Percentiles rank a stretch among this genome's conserved stretches.
These are phyloP conservation scores for Trifolium fragiferum DNA, from an alignment of 306 rosid genomes.

Conservation along the genomic window DNA sequence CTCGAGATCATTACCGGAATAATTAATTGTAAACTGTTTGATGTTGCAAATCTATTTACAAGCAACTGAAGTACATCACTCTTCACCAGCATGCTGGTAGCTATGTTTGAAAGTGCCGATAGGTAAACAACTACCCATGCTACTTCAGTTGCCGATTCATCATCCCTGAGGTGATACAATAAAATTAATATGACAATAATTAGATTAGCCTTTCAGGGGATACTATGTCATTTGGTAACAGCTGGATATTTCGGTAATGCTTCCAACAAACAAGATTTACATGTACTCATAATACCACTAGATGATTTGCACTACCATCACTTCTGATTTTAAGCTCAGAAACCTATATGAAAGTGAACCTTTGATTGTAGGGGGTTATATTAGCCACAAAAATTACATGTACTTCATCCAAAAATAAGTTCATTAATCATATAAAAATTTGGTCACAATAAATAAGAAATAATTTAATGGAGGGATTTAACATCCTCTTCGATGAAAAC, in stretches of 20 bases:
- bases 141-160: conserved; percentile 91
- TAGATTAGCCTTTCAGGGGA: conserved; percentile 27
- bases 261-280: conserved; percentile 39
- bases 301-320: conserved; percentile 32
- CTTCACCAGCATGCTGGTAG: conserved; percentile 76
- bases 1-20: conserved; percentile 72
- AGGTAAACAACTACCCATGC: conserved; percentile 97
- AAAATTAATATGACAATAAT: conserved; percentile 37
- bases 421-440: not conserved
- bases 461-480: conserved; percentile 3
- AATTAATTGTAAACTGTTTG: conserved; percentile 78
- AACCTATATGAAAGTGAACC: conserved; percentile 37
- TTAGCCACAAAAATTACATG: conserved; percentile 34
- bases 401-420: conserved; percentile 30
- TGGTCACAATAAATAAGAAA: conserved; percentile 15
- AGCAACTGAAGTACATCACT: conserved; percentile 81
- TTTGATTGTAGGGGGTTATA: conserved; percentile 5
- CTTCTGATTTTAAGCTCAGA: conserved; percentile 34
- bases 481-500: not conserved
- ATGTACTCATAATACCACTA: conserved; percentile 25
- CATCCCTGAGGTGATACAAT: conserved; percentile 69
- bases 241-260: conserved; percentile 20
- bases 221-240: conserved; percentile 32
- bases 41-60: conserved; percentile 73
- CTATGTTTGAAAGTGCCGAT: conserved; percentile 88